Evolutionary conservation across 2,329 filamentous ascomycete species (phyloP), one percentile per base, ranked within the genome.

Genomic region (Alternaria sp.): DNA sequence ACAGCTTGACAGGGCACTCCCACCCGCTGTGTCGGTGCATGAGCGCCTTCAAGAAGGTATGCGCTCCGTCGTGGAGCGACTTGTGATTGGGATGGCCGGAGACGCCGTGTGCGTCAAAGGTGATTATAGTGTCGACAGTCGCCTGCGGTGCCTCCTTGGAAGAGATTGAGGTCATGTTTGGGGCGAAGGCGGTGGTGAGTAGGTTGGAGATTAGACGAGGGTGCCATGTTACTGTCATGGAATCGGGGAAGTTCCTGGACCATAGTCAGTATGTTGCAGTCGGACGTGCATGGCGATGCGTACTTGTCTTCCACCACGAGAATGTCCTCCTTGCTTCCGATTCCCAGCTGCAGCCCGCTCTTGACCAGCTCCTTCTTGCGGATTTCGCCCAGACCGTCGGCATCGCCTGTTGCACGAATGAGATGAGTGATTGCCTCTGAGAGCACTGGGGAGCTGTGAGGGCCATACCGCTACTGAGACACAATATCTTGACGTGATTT

Each of bases 401-500:
- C 93, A 78, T 98, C 86, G 59, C 93, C 91, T 91, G 71, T 62
- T 52, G 19, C 26, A 51, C 52, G 5, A 23, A 46, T 47, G 52
- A 30, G 54, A 50, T 70, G 45, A 69, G 69, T 43, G 6, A 36
- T 12, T 50, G 47, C 19, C 13, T n/a, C 21, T 23, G 26, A 32
- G 10, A 44, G 11, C 32, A 53, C 11, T 21, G n/a, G 6, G 25
- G 30, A 53, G 9, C 21, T n/a, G 21, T 43, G 17, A 21, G 17
- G 11, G 49, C 23, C 80, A 47, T 81, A 90, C 92, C 94, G 69
- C 90, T 95, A 81, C 92, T 96, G 67, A 99, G 83, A 82, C 96
- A 99, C 59, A 98, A 83, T 67, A 99, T 97, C 82, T 96, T 96
- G 76, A 99, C 87, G 77, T 96, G 93, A 81, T 99, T 98, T 5